Evolutionary conservation across 805 yeast genomes (phyloP).

Genomic region (Lipomyces spencermartinsiae): DNA sequence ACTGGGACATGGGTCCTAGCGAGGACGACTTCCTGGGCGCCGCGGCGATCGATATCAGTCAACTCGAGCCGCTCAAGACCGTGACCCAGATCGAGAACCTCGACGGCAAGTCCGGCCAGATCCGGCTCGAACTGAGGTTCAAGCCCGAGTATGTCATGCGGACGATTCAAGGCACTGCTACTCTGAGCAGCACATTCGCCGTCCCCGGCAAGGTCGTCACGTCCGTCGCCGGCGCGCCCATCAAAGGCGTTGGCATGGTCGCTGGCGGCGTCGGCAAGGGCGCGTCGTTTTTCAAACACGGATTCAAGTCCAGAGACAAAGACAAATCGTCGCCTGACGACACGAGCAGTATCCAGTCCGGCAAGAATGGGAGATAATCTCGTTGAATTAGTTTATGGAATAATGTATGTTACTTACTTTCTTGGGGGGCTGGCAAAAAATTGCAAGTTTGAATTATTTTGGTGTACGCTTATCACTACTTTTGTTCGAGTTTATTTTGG

Average conservation of each 20-base stretch:
- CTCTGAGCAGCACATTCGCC: conserved; percentile 39
- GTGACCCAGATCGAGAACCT: conserved; percentile 60
- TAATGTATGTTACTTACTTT: not conserved
- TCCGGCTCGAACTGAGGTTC: conserved; percentile 65
- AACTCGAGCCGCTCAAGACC: conserved; percentile 64
- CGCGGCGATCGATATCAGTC: conserved; percentile 61
- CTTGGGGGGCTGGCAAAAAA: not conserved
- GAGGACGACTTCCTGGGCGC: conserved; percentile 82
- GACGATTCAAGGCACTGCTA: conserved; percentile 29
- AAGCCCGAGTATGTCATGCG: conserved; percentile 67
- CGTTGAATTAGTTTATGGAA: not conserved
- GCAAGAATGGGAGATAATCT: not conserved
- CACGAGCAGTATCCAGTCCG: conserved; percentile 15
- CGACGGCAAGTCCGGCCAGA: conserved; percentile 63
- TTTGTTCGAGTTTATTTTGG: too few relatives aligned
- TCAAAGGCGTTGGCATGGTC: conserved; percentile 57
- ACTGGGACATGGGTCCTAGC: conserved; percentile 94
- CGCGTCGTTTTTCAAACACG: conserved; percentile 31
- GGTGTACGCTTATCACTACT: not conserved
- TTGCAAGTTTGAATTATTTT: too few relatives aligned
- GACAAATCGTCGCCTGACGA: conserved; percentile 24
- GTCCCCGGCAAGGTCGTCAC: conserved; percentile 52
- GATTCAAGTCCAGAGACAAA: conserved; percentile 19
- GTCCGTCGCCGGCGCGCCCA: conserved; percentile 58
- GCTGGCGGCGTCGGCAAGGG: conserved; percentile 51